Evolutionary conservation across 805 yeast species (phyloP), one percentile per base, ranked within the genome.

Genomic region (Zygoascus tannicola): DNA sequence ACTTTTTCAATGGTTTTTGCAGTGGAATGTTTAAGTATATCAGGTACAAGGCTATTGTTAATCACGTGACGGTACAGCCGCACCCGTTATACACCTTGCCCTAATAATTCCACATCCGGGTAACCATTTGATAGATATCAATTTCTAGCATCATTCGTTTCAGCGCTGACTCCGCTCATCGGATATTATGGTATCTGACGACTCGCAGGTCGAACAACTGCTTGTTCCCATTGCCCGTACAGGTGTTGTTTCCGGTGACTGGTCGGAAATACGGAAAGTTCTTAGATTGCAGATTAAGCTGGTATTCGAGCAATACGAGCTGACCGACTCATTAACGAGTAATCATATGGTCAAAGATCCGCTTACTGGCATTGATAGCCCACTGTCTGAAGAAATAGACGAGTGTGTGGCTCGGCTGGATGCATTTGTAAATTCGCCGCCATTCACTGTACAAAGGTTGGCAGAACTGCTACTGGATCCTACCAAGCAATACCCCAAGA

Each of bases 391-490:
- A 12, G 20, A 49, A 19, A 32, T 30, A 3, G 32, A 32, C 16
- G 41, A 35, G 7, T 30, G 49, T n/a, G 38, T 48, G 28, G 30
- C 23, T 10, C 15, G 32, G 21, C 36, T 56, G 12, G 23, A 32
- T 12, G 35, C 49, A 18, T 59, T 59, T 43, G 38, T 48, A 12
- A 46, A 42, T 7, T 45, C 43, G n/a, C 67, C 70, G 5, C 70
- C 70, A 1, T 65, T 59, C 45, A 64, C 69, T 5, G 34, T 66
- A 5, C 68, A 65, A 48, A 51, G 70, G 20, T 36, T 65, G 22
- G 61, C 64, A 4, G 70, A 65, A 45, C 52, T 65, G 32, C 49
- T 64, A 20, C 28, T 45, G 4, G 45, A 50, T 4, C 65, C 66
- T 5, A 44, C 44, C 21, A 43, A 45, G 38, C 50, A 50, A 41